Percentiles rank a stretch among this genome's conserved stretches.
phyloP scores from a whole-genome alignment of 768 basidiomycete species.

The Ramaria sp. region DNA sequence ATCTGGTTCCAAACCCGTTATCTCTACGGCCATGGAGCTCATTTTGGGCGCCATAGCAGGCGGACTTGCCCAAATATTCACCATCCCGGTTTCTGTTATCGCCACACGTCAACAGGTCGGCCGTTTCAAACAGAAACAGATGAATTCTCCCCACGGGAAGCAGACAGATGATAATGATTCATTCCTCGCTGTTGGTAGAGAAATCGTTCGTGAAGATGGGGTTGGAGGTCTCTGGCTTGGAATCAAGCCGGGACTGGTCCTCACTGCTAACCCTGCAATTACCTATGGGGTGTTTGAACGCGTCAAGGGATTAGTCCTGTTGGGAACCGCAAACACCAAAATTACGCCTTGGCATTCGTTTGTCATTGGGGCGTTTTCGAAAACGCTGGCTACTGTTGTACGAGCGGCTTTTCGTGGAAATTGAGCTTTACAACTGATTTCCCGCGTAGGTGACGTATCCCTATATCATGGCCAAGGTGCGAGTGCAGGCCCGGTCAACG shows the following conservation, averaged over 20 bases:
- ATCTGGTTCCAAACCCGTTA: constrained; percentile 47
- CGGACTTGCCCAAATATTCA: constrained; percentile 93
- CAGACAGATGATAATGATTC: constrained; percentile 38
- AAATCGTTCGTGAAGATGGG: constrained; percentile 86
- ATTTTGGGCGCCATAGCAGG: constrained; percentile 86
- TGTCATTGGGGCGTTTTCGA: constrained; percentile 82
- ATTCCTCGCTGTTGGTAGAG: constrained; percentile 67
- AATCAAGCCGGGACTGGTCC: constrained; percentile 82
- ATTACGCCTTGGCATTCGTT: constrained; percentile 75
- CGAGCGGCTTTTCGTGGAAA: constrained; percentile 19
- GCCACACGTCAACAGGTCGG: constrained; percentile 96
- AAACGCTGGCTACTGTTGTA: constrained; percentile 92
- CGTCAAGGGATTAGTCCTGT: constrained; percentile 63
- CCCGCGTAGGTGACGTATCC: constrained; percentile 75
- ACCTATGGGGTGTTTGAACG: constrained; percentile 95
- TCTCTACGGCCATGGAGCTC: constrained; percentile 75
- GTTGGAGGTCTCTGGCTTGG: constrained; percentile 87
- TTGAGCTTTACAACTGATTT: not conserved
- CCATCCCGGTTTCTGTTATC: constrained; percentile 95
- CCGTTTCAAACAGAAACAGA: constrained; percentile 14
- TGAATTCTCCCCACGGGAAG: not conserved
- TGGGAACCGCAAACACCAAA: constrained; percentile 38
- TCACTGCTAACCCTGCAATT: constrained; percentile 96
- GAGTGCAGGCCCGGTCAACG: constrained; percentile 77
- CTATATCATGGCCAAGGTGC: constrained; percentile 94